A percentile compares a stretch with the other conserved stretches of the same genome.
These are phyloP conservation scores for Solanum rostratum DNA, from an alignment of 257 asterid genomes.

Conservation along the genomic window DNA sequence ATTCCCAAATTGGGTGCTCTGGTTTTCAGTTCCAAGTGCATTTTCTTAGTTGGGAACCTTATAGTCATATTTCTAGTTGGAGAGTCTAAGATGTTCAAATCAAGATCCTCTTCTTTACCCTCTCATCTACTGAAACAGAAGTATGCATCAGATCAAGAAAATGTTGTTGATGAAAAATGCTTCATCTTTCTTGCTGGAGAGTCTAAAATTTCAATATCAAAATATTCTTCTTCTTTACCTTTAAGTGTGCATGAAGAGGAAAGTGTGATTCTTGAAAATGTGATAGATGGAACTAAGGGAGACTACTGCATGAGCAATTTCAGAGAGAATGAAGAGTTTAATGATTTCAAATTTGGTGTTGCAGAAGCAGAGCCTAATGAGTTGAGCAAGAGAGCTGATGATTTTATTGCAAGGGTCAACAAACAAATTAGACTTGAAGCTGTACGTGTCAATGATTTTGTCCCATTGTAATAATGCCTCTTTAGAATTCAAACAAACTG, in stretches of 20 bases:
- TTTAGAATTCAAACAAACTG: not conserved
- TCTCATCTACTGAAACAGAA: not conserved
- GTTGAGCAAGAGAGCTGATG: not conserved
- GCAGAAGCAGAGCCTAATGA: not conserved
- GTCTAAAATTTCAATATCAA: not conserved
- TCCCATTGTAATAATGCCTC: not conserved
- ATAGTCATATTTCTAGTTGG: not conserved
- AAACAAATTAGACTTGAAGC: not conserved
- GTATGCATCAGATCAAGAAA: not conserved
- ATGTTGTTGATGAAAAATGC: not conserved
- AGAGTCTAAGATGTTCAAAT: not conserved
- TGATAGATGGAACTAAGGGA: not conserved
- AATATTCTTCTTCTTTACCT: not conserved
- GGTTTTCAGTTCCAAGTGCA: not conserved
- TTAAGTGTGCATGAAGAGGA: not conserved
- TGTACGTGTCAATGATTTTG: not conserved
- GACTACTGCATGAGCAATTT: not conserved
- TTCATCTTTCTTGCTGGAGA: not conserved
- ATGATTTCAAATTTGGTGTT: not conserved
- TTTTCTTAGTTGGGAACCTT: not conserved
- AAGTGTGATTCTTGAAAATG: not conserved
- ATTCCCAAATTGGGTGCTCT: not conserved
- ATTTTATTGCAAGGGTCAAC: not conserved
- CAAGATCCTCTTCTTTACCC: not conserved
- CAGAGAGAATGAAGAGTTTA: not conserved